Conservation (phyloP, 805 yeast species). For the Monosporozyma solicola region DNA sequence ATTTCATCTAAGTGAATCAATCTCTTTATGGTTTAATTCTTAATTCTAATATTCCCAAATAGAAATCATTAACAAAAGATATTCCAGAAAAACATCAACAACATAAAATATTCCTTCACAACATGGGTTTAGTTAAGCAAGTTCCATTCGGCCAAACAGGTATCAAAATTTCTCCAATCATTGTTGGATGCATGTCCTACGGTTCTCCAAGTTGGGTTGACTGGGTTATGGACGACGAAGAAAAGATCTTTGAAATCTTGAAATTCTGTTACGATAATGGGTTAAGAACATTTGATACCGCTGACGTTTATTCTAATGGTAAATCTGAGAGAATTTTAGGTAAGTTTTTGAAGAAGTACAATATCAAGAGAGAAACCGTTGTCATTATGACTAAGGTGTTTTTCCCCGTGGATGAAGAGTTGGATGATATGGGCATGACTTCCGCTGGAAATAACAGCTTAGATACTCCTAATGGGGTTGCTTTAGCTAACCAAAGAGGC, state of each 20-base stretch:
- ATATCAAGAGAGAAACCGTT: conserved; percentile 4
- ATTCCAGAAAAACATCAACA: no score
- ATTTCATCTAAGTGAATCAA: no score
- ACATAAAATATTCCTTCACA: no score
- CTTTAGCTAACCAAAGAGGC: conserved; percentile 33
- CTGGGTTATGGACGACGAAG: conserved; percentile 42
- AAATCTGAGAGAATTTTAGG: conserved; percentile 1
- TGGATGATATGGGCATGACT: no score
- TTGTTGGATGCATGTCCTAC: conserved; percentile 47
- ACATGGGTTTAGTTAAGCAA: conserved; percentile 7
- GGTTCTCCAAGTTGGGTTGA: conserved; percentile 37
- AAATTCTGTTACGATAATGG: conserved; percentile 40
- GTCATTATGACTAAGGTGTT: conserved; percentile 4
- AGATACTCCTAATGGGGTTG: conserved; percentile 2
- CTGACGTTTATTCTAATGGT: conserved; percentile 36
- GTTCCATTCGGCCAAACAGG: conserved; percentile 39
- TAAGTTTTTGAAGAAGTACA: conserved; percentile 1
- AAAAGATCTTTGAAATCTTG: conserved; percentile 33
- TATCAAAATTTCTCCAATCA: conserved; percentile 37
- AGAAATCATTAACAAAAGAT: no score
- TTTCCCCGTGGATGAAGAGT: conserved; percentile 2
- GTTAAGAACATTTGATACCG: conserved; percentile 41
- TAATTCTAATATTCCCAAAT: no score
- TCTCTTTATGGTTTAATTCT: no score
- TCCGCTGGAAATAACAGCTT: background rate